Percentiles rank a stretch among this genome's conserved stretches.
These are phyloP conservation scores for Vishniacozyma victoriae DNA, from an alignment of 768 basidiomycete genomes.

Conservation along the genomic window DNA sequence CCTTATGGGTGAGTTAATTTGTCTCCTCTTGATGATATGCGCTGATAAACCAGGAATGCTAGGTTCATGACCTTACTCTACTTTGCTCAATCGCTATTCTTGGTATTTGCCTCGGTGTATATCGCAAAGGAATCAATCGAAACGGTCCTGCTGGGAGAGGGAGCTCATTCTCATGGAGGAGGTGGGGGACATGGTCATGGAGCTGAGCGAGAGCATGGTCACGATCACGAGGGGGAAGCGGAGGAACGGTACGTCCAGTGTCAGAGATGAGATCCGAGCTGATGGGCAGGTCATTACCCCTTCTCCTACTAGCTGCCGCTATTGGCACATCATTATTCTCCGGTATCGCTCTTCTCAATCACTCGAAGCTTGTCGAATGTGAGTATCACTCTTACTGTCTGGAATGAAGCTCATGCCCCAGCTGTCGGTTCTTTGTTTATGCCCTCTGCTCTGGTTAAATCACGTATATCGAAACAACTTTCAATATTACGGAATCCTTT, in stretches of 20 bases:
- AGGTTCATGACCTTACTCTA: constrained; percentile 51
- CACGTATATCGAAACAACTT: constrained; percentile 12
- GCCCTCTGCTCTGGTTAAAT: no score
- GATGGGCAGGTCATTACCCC: constrained; percentile 34
- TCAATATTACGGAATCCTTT: constrained; percentile 73
- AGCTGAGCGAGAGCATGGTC: no score
- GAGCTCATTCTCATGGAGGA: constrained; percentile 43
- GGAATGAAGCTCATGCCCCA: constrained; percentile 10
- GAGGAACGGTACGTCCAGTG: constrained; percentile 34
- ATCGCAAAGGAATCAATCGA: constrained; percentile 96
- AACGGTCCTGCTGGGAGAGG: constrained; percentile 62
- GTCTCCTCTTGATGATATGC: neutral
- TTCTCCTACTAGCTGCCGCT: constrained; percentile 28
- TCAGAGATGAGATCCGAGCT: no score
- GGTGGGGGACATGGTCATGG: constrained; percentile 59
- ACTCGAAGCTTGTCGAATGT: constrained; percentile 49
- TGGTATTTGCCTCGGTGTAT: constrained; percentile 90
- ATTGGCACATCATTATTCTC: constrained; percentile 34
- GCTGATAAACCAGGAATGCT: constrained; percentile 11
- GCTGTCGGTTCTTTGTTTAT: constrained; percentile 42
- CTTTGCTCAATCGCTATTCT: constrained; percentile 86
- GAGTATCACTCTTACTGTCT: constrained; percentile 3
- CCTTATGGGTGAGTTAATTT: constrained; percentile 59
- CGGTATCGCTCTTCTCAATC: constrained; percentile 43
- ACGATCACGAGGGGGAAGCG: constrained; percentile 14